Percentiles rank a stretch among this genome's conserved stretches.
Conservation (phyloP, 192 early-diverging fungal species). For the Entomortierella chlamydospora region DNA sequence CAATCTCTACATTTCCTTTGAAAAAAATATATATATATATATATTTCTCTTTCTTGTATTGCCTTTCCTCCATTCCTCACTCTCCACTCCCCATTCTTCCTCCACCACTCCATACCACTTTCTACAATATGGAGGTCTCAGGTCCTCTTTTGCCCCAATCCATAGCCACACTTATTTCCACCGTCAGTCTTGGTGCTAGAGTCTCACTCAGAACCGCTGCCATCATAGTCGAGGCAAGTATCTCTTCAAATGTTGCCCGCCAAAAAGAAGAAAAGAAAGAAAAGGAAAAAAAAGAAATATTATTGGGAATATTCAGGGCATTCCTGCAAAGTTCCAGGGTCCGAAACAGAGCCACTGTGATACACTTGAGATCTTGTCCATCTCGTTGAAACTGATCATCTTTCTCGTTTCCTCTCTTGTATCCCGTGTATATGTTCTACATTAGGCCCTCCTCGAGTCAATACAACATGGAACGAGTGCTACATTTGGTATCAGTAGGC, state of each 20-base stretch:
- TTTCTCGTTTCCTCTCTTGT: background rate
- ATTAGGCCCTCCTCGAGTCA: slow-evolving; percentile 64
- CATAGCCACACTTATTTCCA: slow-evolving; percentile 68
- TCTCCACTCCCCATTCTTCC: background rate
- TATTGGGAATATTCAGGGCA: background rate
- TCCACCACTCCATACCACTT: background rate
- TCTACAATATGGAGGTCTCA: slow-evolving; percentile 42
- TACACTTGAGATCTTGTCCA: no score
- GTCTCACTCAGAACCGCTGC: slow-evolving; percentile 70
- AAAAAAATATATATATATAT: no score
- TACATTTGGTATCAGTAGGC: slow-evolving; percentile 64
- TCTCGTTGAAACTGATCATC: no score
- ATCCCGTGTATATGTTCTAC: background rate
- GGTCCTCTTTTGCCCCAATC: slow-evolving; percentile 66
- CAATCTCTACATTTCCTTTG: no score
- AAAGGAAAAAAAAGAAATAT: no score
- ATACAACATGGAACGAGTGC: slow-evolving; percentile 70
- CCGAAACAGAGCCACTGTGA: background rate
- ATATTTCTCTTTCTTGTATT: no score
- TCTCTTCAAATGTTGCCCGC: background rate
- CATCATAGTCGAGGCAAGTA: slow-evolving; percentile 66
- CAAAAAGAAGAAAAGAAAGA: background rate
- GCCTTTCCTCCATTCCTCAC: background rate
- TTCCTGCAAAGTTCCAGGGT: background rate
- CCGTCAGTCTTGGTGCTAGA: slow-evolving; percentile 68